A percentile compares a stretch with the other conserved stretches of the same genome.
These are phyloP conservation scores for Perkinsus chesapeaki DNA, from an alignment of 169 alveolate species.

Conservation along the genomic window DNA sequence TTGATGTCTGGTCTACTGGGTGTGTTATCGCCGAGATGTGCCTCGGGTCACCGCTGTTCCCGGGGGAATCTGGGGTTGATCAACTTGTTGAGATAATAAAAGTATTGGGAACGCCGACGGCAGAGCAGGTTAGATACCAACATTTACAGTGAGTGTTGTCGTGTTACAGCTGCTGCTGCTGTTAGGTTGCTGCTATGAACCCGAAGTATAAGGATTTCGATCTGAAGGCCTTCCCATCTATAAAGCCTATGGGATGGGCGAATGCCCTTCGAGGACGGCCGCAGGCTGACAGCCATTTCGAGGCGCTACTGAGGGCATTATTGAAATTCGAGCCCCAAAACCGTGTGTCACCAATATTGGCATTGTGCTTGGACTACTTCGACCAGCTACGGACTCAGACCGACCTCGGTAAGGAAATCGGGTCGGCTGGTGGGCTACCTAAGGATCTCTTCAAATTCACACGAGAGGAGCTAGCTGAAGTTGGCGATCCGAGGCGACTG, in stretches of 20 bases:
- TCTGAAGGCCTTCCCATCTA: neutral
- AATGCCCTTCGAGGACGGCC: neutral
- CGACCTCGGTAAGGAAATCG: neutral
- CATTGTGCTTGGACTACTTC: neutral
- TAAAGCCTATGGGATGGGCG: neutral
- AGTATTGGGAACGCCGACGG: slow-evolving; percentile 40
- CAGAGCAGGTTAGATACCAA: slow-evolving; percentile 5
- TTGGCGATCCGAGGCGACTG: neutral
- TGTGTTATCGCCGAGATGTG: slow-evolving; percentile 86
- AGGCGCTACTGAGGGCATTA: neutral
- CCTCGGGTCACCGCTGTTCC: slow-evolving; percentile 83
- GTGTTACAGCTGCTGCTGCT: no score
- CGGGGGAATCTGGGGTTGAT: slow-evolving; percentile 87
- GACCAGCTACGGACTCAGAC: neutral
- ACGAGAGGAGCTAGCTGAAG: neutral
- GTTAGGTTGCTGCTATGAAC: neutral
- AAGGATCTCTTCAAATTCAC: neutral
- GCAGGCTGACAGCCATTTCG: neutral
- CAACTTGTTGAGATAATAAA: slow-evolving; percentile 85
- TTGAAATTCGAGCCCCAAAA: neutral
- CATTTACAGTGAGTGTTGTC: neutral
- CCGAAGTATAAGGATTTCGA: neutral
- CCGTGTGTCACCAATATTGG: neutral
- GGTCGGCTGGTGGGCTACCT: neutral
- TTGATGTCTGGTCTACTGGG: slow-evolving; percentile 94